phyloP scores from a whole-genome alignment of 371 early-diverging fungal species.

The Polyrhizophydium stewartii region DNA sequence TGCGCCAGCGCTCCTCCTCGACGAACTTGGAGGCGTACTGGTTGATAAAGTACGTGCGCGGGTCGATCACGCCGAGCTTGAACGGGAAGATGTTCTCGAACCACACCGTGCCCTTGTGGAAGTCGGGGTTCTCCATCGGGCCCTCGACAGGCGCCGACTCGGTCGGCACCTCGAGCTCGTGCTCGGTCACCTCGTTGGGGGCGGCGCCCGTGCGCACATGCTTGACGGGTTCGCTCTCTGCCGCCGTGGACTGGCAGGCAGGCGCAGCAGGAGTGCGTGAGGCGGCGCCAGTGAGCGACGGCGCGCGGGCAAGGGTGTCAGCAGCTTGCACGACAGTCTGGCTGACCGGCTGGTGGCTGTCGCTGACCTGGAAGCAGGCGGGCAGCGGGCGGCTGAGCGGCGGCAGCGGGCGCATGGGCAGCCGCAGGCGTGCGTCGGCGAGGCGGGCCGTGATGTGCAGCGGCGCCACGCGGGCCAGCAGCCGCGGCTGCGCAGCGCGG shows the following conservation, averaged over 20 bases:
- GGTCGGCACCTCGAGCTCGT: background rate
- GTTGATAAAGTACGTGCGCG: slow-evolving; percentile 14
- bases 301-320: too few relatives aligned
- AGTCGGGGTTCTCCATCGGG: slow-evolving; percentile 9
- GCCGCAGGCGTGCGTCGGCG: too few relatives aligned
- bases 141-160: background rate
- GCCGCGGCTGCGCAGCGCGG: too few relatives aligned
- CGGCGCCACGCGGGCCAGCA: too few relatives aligned
- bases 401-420: too few relatives aligned
- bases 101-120: slow-evolving; percentile 28
- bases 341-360: too few relatives aligned
- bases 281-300: too few relatives aligned
- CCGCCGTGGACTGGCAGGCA: background rate
- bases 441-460: too few relatives aligned
- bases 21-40: slow-evolving; percentile 15
- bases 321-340: too few relatives aligned
- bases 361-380: too few relatives aligned
- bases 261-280: background rate
- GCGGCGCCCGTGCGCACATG: background rate
- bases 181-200: background rate
- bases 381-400: too few relatives aligned
- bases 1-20: slow-evolving; percentile 8
- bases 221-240: background rate
- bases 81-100: slow-evolving; percentile 43
- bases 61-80: slow-evolving; percentile 18